Evolutionary conservation across 164 flowering plant genomes (phyloP), one percentile per base, ranked within the genome.

Genomic region (Tetracentron sinense): DNA sequence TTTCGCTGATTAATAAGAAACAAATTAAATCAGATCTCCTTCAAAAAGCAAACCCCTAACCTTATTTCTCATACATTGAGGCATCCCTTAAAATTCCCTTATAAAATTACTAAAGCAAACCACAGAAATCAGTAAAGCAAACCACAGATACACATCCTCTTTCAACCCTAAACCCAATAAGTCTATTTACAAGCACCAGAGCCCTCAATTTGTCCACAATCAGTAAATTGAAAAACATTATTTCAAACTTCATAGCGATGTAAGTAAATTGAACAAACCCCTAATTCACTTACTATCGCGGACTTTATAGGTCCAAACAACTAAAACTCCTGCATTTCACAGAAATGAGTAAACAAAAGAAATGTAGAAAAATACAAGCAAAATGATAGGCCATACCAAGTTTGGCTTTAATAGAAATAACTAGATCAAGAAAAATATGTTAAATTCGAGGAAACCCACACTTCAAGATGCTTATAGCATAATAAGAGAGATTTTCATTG

Each of bases 1-100:
- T 78, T 22, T 46, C 62, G 75, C 83, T 80, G 76, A 8, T 16
- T 27, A 68, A 64, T 1, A 52, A 29, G 26, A n/a, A 57, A 29
- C 38, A 31, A 35, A 44, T 3, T n/a, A 16, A 61, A 28, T 59
- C 35, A 58, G 11, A 50, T 66, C 26, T n/a, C 61, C 30, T 12
- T 26, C 12, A 51, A 47, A 63, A 19, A 2, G 6, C 21, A 42
- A 56, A 20, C 29, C 17, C 64, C 28, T 21, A 55, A 46, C 15
- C 21, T 15, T 42, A n/a, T 21, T 7, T 11, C 25, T 49, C 25
- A 20, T 49, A 20, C 22, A 20, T 49, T 49, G 25, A 21, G 6
- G 12, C 20, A 49, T 12, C 25, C 52, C 1, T 6, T 49, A 21
- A 20, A 23, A 49, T 20, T 10, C 21, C 4, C 27, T 12, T 20